phyloP scores from a whole-genome alignment of 179 eudicot species.

The Beta macrorhiza region DNA sequence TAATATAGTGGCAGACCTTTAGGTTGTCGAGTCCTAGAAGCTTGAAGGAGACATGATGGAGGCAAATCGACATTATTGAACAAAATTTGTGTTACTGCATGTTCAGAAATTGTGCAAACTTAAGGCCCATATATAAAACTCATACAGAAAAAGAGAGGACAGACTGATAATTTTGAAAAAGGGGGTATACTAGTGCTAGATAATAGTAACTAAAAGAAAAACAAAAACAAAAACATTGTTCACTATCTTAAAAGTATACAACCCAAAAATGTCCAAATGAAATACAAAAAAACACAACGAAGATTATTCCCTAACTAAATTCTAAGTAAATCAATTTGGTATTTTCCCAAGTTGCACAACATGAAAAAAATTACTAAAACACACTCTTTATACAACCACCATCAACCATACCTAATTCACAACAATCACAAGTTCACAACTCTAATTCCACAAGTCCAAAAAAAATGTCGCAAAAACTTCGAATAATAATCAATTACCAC shows the following conservation, averaged over 20 bases:
- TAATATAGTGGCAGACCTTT: constrained; percentile 19
- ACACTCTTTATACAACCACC: too few relatives aligned
- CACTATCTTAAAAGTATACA: background rate
- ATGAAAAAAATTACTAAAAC: too few relatives aligned
- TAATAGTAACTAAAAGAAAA: background rate
- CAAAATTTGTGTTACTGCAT: constrained; percentile 1
- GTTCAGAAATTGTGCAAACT: background rate
- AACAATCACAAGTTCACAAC: too few relatives aligned
- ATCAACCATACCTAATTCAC: too few relatives aligned
- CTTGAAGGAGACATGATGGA: constrained; percentile 24
- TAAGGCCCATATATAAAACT: background rate
- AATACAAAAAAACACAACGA: too few relatives aligned
- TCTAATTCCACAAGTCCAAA: too few relatives aligned
- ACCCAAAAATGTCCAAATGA: background rate
- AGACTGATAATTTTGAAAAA: background rate
- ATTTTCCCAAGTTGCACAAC: background rate
- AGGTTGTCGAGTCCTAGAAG: constrained; percentile 18
- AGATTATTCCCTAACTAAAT: too few relatives aligned
- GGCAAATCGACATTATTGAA: constrained; percentile 20
- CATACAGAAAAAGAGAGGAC: background rate
- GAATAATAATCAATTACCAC: too few relatives aligned
- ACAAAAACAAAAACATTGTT: background rate
- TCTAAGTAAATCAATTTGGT: background rate
- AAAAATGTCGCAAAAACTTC: too few relatives aligned
- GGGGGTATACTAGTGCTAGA: background rate